These are phyloP conservation scores for Penicillium janthinellum DNA, from an alignment of 2,329 filamentous ascomycete species.

Conservation along the genomic window DNA sequence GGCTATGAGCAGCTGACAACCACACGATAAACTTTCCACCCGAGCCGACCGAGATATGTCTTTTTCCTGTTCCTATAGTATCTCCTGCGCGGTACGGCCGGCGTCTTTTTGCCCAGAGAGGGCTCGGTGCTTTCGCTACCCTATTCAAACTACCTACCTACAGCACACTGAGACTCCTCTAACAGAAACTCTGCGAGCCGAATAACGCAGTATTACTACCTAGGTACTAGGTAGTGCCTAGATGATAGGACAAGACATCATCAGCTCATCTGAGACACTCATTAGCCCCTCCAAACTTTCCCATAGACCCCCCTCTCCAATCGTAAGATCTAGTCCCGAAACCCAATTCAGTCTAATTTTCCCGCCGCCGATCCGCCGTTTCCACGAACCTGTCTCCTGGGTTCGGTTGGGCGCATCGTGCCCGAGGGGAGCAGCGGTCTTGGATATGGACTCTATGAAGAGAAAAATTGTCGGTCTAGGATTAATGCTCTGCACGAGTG, in stretches of 20 bases:
- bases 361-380: slow-evolving; percentile 9
- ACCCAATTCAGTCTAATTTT: slow-evolving; percentile 3
- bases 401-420: slow-evolving; percentile 15
- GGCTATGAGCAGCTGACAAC: neutral
- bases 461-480: neutral
- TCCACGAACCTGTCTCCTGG: slow-evolving; percentile 11
- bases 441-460: neutral
- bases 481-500: neutral
- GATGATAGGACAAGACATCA: neutral
- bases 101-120: neutral
- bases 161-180: neutral
- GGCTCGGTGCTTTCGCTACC: neutral
- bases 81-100: neutral
- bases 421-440: neutral
- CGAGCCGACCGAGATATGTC: neutral
- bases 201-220: neutral
- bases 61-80: neutral
- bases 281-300: neutral
- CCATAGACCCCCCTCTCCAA: neutral
- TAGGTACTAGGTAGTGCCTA: too few relatives aligned
- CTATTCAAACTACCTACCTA: neutral
- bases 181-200: neutral
- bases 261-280: neutral
- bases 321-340: neutral
- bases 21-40: neutral